Evolutionary conservation across 163 green algal genomes (phyloP).

Genomic region (Scenedesmus sp.): DNA sequence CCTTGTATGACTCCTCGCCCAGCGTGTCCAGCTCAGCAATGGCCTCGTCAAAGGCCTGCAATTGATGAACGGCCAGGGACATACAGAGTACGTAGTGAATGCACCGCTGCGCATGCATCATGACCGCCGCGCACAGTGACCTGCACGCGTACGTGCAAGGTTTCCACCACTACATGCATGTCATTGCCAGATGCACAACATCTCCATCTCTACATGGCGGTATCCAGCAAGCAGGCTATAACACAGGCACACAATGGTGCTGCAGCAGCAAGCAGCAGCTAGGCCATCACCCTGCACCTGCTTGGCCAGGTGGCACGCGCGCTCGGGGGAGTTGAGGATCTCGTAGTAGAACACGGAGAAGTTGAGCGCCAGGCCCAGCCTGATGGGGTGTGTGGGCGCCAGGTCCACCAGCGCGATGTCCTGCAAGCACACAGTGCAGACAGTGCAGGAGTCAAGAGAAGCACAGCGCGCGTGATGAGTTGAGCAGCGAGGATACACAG

Average conservation of each 20-base stretch:
- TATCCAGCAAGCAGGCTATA: neutral
- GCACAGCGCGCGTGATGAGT: neutral
- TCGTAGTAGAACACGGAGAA: slow-evolving; percentile 99
- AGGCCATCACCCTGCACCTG: slow-evolving; percentile 63
- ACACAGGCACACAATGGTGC: neutral
- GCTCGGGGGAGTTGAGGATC: slow-evolving; percentile 99
- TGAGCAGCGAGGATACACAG: neutral
- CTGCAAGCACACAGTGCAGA: slow-evolving; percentile 65
- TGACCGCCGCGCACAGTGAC: neutral
- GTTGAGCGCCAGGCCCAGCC: slow-evolving; percentile 99
- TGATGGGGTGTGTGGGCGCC: slow-evolving; percentile 98
- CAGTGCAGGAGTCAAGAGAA: neutral
- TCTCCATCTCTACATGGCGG: neutral
- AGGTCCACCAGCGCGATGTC: slow-evolving; percentile 98
- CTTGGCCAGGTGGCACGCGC: slow-evolving; percentile 98
- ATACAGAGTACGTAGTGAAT: neutral
- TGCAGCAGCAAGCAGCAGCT: neutral
- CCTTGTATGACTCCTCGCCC: slow-evolving; percentile 99
- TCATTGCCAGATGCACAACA: neutral
- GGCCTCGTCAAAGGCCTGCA: slow-evolving; percentile 98
- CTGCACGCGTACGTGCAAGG: too few relatives aligned
- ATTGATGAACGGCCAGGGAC: too few relatives aligned
- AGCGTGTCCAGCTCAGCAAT: slow-evolving; percentile 99
- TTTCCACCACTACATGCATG: neutral
- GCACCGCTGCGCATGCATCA: neutral